phyloP scores from a whole-genome alignment of 305 asterid species.

The Euphrasia arctica region DNA sequence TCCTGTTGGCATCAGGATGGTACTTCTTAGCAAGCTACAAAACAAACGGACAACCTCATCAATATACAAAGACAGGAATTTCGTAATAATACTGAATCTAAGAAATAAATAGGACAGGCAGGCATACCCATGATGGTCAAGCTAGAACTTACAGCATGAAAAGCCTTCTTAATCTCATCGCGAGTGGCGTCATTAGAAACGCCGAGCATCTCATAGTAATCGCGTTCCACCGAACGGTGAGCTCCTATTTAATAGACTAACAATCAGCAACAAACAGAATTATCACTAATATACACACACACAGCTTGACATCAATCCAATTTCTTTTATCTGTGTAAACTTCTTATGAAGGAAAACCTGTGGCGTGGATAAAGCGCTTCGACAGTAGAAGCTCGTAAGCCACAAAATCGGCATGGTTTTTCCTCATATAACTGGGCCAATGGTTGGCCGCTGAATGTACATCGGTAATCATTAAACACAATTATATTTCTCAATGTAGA shows the following conservation, averaged over 20 bases:
- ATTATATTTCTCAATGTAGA: background rate
- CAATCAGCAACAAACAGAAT: conserved; percentile 9
- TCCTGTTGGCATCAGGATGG: conserved; percentile 93
- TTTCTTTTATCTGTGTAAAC: conserved; percentile 12
- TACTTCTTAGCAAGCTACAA: conserved; percentile 87
- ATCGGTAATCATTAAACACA: conserved; percentile 17
- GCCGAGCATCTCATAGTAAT: conserved; percentile 75
- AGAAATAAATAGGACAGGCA: conserved; percentile 11
- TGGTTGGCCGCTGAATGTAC: conserved; percentile 34
- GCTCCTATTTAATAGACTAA: conserved; percentile 39
- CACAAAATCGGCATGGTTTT: conserved; percentile 29
- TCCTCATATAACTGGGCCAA: conserved; percentile 32
- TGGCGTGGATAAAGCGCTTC: conserved; percentile 65
- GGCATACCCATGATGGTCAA: conserved; percentile 20
- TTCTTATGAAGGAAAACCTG: conserved; percentile 46
- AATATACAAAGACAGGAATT: background rate
- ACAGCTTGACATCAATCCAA: background rate
- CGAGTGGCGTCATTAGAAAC: conserved; percentile 57
- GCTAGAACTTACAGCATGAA: conserved; percentile 59
- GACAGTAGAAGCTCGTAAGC: conserved; percentile 33
- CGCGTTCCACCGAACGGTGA: conserved; percentile 41
- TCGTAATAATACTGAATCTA: conserved; percentile 1
- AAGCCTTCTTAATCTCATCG: conserved; percentile 87
- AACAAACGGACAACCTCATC: conserved; percentile 18
- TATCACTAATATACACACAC: background rate